Base-by-base conservation (phyloP, 2,329 filamentous ascomycete species). In the Diaporthe amygdali region DNA sequence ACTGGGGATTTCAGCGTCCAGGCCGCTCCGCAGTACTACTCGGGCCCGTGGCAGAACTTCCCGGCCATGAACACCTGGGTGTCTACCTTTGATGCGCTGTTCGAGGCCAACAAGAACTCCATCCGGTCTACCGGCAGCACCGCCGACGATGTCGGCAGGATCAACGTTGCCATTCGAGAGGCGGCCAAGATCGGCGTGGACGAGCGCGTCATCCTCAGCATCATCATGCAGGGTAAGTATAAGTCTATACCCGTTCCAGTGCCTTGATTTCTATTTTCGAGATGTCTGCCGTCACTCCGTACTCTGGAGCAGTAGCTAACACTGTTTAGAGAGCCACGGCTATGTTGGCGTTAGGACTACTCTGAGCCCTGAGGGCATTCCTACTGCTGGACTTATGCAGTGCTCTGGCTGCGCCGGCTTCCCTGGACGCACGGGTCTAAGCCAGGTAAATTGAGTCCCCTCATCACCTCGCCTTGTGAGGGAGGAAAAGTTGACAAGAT, bases 321-420 rank as follows among this genome's bases (percentile, higher is more conserved):
- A 34, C 12, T 15, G 3, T 6, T 9, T 10, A 63, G 82, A 83
- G 76, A 81, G 78, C 72, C 78, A 77, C 67, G 82, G 82, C 41
- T 78, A 82, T 70, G 81, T 83, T 49, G 81, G 79, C 17, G 81
- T 82, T 22, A 59, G 51, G 5, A 82, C 81, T 30, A 81, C 81
- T 51, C 71, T 25, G 56, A 80, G 81, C 75, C 70, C 68, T 27
- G 80, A 83, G 63, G 76, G 76, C 20, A 78, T 79, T 59, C 41
- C 34, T 32, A 81, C 80, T 5, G 81, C 79, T 17, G 82, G 82
- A 8, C 74, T 83, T 46, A 83, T 84, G 82, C 82, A 83, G 75
- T 79, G 78, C 67, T 76, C 76, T 34, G 79, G 78, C 54, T 79
- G 79, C 71, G 77, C 77, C 3, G 80, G 79, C 3, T 82, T 79